A percentile compares a stretch with the other conserved stretches of the same genome.
Conservation (phyloP, 192 early-diverging fungal genomes). For the Rhizophagus prolifer region DNA sequence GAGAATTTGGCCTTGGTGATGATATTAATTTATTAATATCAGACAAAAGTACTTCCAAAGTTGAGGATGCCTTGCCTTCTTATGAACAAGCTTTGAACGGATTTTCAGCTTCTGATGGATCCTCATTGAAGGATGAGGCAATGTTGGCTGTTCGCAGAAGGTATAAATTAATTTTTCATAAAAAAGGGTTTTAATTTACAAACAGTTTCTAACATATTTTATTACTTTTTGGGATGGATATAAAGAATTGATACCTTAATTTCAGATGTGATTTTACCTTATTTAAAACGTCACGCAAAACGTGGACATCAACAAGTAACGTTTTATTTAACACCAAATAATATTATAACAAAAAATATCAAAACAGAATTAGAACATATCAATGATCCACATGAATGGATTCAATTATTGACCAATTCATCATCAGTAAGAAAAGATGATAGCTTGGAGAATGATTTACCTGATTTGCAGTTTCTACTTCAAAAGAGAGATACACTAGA, state of each 20-base stretch:
- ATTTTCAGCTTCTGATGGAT: not conserved
- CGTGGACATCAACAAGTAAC: constrained; percentile 15
- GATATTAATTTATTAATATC: not conserved
- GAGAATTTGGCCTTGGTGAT: constrained; percentile 6
- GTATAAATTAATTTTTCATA: not conserved
- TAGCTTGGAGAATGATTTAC: not conserved
- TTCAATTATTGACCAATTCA: not conserved
- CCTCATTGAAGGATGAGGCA: not conserved
- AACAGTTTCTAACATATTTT: not conserved
- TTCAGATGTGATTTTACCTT: constrained; percentile 15
- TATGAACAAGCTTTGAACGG: constrained; percentile 1
- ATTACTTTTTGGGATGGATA: not conserved
- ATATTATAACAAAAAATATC: constrained; percentile 3
- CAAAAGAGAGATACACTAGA: constrained; percentile 2
- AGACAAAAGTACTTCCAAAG: not conserved
- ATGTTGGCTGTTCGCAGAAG: not conserved
- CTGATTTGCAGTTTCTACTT: not conserved
- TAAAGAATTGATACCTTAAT: not conserved
- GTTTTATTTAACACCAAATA: constrained; percentile 18
- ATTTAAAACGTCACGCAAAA: constrained; percentile 17
- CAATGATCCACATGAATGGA: constrained; percentile 9
- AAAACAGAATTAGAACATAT: not conserved
- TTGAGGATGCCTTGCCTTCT: not conserved
- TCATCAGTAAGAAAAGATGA: not conserved
- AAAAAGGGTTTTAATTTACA: not conserved